Conservation (phyloP, 2,329 filamentous ascomycete species). For the Sordariomycetes sp. region DNA sequence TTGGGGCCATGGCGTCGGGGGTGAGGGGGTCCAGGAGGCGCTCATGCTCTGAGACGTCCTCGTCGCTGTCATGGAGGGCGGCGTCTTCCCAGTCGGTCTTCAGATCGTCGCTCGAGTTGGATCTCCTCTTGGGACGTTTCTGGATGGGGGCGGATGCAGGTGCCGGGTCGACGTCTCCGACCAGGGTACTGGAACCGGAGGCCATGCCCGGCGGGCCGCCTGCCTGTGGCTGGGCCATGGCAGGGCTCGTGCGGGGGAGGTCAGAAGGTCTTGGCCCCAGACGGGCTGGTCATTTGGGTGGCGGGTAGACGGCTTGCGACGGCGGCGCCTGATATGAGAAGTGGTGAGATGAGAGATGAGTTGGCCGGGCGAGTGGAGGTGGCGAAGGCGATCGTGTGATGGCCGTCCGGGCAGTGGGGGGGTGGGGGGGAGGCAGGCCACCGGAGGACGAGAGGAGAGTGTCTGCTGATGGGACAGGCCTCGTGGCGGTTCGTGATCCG, state of each 20-base stretch:
- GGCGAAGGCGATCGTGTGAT: background rate
- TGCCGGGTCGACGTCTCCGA: conserved; percentile 8
- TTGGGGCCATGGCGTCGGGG: conserved; percentile 5
- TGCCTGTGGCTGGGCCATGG: conserved; percentile 17
- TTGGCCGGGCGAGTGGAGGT: background rate
- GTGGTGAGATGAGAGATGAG: background rate
- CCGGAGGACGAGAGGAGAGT: too few species aligned
- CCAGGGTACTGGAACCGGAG: conserved; percentile 10
- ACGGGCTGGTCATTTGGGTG: background rate
- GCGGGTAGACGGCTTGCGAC: background rate
- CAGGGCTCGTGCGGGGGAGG: conserved; percentile 5
- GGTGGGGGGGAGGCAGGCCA: background rate
- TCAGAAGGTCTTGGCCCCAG: background rate
- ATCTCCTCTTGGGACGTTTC: background rate
- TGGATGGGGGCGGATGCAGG: background rate
- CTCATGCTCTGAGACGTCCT: conserved; percentile 39
- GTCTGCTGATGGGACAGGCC: too few species aligned
- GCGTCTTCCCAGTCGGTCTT: conserved; percentile 26
- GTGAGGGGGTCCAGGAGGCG: conserved; percentile 36
- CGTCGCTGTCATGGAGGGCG: conserved; percentile 21
- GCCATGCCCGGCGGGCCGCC: conserved; percentile 18
- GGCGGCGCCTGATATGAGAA: background rate
- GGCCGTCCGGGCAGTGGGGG: background rate
- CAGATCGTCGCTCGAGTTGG: conserved; percentile 15
- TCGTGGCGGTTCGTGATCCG: too few species aligned